These are phyloP conservation scores for Elsinoe arachidis DNA, from an alignment of 2,329 filamentous ascomycete genomes.

Conservation along the genomic window DNA sequence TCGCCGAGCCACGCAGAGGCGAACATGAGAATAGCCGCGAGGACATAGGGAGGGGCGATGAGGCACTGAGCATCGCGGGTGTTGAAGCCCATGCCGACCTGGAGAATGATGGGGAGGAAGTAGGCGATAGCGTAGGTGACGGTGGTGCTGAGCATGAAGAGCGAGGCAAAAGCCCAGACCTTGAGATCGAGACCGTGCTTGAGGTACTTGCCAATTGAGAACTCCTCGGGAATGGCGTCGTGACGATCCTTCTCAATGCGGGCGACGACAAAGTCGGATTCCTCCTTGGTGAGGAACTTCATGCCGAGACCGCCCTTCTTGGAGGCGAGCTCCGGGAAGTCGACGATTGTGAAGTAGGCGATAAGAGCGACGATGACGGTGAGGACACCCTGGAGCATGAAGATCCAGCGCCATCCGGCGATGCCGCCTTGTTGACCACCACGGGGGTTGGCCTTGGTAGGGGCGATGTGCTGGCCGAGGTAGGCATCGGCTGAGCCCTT, in stretches of 20 bases:
- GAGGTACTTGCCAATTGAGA: constrained; percentile 41
- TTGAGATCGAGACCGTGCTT: constrained; percentile 41
- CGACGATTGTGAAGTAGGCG: constrained; percentile 37
- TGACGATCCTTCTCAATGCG: constrained; percentile 46
- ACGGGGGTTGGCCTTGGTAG: constrained; percentile 23
- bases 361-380: constrained; percentile 33
- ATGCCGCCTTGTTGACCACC: constrained; percentile 18
- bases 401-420: constrained; percentile 35
- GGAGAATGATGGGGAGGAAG: constrained; percentile 32
- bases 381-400: constrained; percentile 33
- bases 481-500: constrained; percentile 18
- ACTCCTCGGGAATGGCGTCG: constrained; percentile 37
- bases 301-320: constrained; percentile 15
- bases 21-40: constrained; percentile 27
- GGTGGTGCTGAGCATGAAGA: constrained; percentile 57
- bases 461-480: constrained; percentile 27
- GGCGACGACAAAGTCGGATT: constrained; percentile 42
- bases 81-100: constrained; percentile 28
- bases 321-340: constrained; percentile 29
- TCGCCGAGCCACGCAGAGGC: constrained; percentile 24
- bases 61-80: constrained; percentile 25
- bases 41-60: constrained; percentile 26
- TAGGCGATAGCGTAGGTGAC: constrained; percentile 27
- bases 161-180: constrained; percentile 46
- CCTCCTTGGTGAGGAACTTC: constrained; percentile 38